Evolutionary conservation across 352 stramenopile species (phyloP).

Genomic region (Phytophthora pini): DNA sequence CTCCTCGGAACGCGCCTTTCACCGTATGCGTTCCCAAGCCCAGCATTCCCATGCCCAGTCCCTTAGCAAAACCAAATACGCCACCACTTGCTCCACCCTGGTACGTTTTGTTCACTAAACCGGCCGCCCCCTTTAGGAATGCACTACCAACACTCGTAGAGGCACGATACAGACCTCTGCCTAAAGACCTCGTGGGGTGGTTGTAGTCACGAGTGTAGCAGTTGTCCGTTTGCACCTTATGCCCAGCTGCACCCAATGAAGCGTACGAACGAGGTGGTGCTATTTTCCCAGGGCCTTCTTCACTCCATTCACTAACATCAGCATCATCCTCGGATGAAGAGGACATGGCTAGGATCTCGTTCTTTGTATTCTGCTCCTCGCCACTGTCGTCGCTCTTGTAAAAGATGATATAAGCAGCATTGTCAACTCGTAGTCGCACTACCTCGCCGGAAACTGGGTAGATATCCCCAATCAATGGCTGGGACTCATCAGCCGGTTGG

Average conservation of each 20-base stretch:
- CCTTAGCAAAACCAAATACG: constrained; percentile 89
- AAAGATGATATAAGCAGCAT: constrained; percentile 89
- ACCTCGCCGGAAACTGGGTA: constrained; percentile 79
- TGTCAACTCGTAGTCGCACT: constrained; percentile 73
- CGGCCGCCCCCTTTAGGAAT: constrained; percentile 83
- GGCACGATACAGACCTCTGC: constrained; percentile 77
- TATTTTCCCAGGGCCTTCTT: constrained; percentile 38
- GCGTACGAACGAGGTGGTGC: constrained; percentile 75
- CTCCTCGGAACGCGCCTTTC: constrained; percentile 85
- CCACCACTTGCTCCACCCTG: constrained; percentile 83
- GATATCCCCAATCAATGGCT: constrained; percentile 70
- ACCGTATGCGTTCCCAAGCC: constrained; percentile 86
- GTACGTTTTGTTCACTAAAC: constrained; percentile 88
- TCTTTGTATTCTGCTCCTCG: constrained; percentile 41
- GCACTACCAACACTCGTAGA: constrained; percentile 87
- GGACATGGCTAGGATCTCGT: constrained; percentile 57
- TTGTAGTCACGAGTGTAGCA: constrained; percentile 86
- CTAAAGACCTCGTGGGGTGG: constrained; percentile 80
- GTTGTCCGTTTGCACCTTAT: constrained; percentile 90
- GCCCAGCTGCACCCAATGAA: constrained; percentile 78
- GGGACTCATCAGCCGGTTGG: constrained; percentile 61
- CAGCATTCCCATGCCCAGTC: constrained; percentile 87
- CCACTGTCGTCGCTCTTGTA: constrained; percentile 79
- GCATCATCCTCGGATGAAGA: constrained; percentile 55
- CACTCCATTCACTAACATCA: constrained; percentile 44